Percentiles rank a stretch among this genome's conserved stretches.
phyloP scores from a whole-genome alignment of 495 filamentous ascomycete genomes.

The Sphaerosporella brunnea region DNA sequence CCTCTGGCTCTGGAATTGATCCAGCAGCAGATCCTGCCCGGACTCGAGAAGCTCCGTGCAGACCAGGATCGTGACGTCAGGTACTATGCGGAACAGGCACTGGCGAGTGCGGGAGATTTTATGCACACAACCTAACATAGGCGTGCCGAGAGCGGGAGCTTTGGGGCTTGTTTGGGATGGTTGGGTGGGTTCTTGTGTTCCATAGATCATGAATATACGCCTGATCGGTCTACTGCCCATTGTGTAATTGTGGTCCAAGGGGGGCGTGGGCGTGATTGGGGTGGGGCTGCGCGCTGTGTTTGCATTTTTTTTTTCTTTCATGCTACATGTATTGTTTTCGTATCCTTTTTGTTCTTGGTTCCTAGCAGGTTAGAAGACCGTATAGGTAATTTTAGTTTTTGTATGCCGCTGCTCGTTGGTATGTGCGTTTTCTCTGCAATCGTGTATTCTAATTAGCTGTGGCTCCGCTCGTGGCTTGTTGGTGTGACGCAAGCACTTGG shows the following conservation, averaged over 20 bases:
- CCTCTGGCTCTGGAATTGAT: slow-evolving; percentile 65
- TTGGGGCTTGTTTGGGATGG: too few relatives aligned
- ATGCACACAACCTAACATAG: slow-evolving; percentile 28
- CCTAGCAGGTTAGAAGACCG: background rate
- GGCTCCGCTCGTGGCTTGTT: too few relatives aligned
- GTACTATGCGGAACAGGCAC: slow-evolving; percentile 71
- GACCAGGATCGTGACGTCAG: slow-evolving; percentile 96
- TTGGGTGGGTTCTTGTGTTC: slow-evolving; percentile 1
- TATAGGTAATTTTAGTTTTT: background rate
- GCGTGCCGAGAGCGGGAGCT: background rate
- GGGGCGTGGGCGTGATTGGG: too few relatives aligned
- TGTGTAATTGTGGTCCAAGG: too few relatives aligned
- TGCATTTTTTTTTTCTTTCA: too few relatives aligned
- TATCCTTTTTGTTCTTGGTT: too few relatives aligned
- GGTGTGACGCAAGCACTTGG: too few relatives aligned
- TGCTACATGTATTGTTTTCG: too few relatives aligned
- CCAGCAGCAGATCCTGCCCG: slow-evolving; percentile 70
- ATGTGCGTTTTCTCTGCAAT: too few relatives aligned
- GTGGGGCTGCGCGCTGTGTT: too few relatives aligned
- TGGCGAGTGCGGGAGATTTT: slow-evolving; percentile 29
- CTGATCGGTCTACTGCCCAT: background rate
- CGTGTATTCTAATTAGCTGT: too few relatives aligned
- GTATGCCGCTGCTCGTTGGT: too few relatives aligned
- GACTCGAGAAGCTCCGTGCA: slow-evolving; percentile 80
- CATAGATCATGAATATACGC: slow-evolving; percentile 10